Evolutionary conservation across 371 early-diverging fungal species (phyloP), one percentile per base, ranked within the genome.

Genomic region (Mucor sp.): DNA sequence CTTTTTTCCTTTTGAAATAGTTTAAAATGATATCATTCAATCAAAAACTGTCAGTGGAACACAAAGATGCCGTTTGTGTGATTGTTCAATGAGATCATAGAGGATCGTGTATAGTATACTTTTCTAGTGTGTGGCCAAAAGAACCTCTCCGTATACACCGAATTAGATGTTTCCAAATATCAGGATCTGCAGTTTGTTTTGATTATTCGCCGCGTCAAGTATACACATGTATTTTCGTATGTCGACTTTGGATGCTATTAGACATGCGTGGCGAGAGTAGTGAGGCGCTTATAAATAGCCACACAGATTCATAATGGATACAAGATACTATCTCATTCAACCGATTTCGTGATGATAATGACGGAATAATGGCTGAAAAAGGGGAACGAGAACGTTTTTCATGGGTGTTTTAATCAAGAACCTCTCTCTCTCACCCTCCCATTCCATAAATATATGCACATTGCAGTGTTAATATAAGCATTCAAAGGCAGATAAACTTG

Each of bases 161-260:
- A 44, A 44, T 19, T 19, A 19, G 44, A 44, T 19, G 7, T 44
- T 44, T 17, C 37, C 37, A 37, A 37, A 14, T 37, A 37, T 37
- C 37, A 37, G 37, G 44, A 44, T 44, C 50, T 50, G 50, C 56
- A 17, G 25, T 56, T 32, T 27, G 15, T 56, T 56, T 30, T 30
- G 56, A 56, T 53, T 56, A 56, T 56, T 56, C 56, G n/a, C 32
- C 56, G 56, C 56, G 56, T 32, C 32, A 30, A 32, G n/a, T 56
- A 37, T 37, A 37, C 37, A 7, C 33, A 6, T n/a, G n/a, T 7
- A 56, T 32, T 30, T 14, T 14, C 25, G 25, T 23, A 25, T 12
- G 6, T 47, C 21, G 19, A 9, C 19, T 23, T 50, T 23, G 21
- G 14, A 56, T 17, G 53, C 21, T 50, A 27, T 25, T 4, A 50